Conservation (phyloP, 176 grass and related monocot species). For the Oryza punctata region DNA sequence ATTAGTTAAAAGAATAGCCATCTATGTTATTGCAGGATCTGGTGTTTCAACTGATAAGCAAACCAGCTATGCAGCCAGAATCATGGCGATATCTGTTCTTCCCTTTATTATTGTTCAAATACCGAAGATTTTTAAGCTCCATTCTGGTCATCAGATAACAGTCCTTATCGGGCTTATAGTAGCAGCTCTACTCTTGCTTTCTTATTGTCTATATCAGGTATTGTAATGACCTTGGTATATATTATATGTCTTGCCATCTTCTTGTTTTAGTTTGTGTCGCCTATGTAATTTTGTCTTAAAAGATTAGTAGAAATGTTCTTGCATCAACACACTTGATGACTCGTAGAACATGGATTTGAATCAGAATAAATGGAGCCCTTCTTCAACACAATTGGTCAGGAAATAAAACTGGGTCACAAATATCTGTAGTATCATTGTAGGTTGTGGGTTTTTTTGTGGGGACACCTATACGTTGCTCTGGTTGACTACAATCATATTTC, state of each 20-base stretch:
- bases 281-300: neutral
- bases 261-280: neutral
- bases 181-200: slow-evolving; percentile 65
- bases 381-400: neutral
- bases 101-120: slow-evolving; percentile 93
- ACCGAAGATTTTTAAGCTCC: slow-evolving; percentile 69
- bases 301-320: neutral
- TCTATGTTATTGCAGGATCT: slow-evolving; percentile 50
- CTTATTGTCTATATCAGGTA: slow-evolving; percentile 94
- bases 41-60: slow-evolving; percentile 79
- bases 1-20: slow-evolving; percentile 31
- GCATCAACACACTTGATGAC: slow-evolving; percentile 6
- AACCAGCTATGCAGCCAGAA: slow-evolving; percentile 85
- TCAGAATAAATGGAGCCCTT: neutral
- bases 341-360: neutral
- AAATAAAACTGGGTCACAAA: neutral
- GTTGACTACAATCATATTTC: slow-evolving; percentile 20
- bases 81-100: slow-evolving; percentile 81
- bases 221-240: slow-evolving; percentile 14
- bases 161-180: slow-evolving; percentile 64
- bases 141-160: slow-evolving; percentile 60
- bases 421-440: neutral
- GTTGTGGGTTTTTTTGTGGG: neutral
- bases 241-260: neutral
- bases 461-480: neutral